Evolutionary conservation across 2,329 filamentous ascomycete species (phyloP).

Genomic region (Scopulariopsis brevicaulis): DNA sequence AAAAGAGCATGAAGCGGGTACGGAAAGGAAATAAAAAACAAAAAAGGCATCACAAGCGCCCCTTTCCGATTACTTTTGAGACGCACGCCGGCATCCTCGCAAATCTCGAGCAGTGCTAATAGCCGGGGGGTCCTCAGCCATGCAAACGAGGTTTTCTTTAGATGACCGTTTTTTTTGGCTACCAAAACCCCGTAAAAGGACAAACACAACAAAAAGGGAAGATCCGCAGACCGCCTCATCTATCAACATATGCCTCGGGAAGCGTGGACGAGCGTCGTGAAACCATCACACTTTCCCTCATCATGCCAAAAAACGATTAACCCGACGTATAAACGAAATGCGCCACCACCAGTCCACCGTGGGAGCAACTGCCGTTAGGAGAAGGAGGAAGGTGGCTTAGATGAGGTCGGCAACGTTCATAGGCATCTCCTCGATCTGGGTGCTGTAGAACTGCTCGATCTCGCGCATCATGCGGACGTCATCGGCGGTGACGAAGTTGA

Average conservation of each 20-base stretch:
- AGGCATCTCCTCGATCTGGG: conserved; percentile 99
- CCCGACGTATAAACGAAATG: not conserved
- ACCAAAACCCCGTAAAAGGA: not conserved
- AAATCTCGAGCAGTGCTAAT: conserved; percentile 1
- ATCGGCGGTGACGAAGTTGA: conserved; percentile 99
- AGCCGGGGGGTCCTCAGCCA: not conserved
- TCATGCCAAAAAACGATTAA: not conserved
- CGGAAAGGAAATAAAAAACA: not conserved
- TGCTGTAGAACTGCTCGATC: conserved; percentile 99
- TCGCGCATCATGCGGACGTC: conserved; percentile 99
- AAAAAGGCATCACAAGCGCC: conserved; percentile 3
- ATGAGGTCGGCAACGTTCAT: conserved; percentile 80
- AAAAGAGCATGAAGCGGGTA: not conserved
- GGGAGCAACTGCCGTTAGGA: conserved; percentile 1
- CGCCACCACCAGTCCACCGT: not conserved
- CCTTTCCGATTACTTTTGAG: conserved; percentile 6
- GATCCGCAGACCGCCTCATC: conserved; percentile 4
- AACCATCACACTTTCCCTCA: not conserved
- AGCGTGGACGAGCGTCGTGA: not conserved
- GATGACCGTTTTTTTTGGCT: conserved; percentile 2
- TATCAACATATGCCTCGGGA: conserved; percentile 5
- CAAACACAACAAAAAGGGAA: not conserved
- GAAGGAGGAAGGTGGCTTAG: conserved; percentile 22
- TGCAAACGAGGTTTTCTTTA: conserved; percentile 3
- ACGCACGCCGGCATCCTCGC: conserved; percentile 1